Evolutionary conservation across 257 asterid genomes (phyloP).

Genomic region (Thymus quinquecostatus): DNA sequence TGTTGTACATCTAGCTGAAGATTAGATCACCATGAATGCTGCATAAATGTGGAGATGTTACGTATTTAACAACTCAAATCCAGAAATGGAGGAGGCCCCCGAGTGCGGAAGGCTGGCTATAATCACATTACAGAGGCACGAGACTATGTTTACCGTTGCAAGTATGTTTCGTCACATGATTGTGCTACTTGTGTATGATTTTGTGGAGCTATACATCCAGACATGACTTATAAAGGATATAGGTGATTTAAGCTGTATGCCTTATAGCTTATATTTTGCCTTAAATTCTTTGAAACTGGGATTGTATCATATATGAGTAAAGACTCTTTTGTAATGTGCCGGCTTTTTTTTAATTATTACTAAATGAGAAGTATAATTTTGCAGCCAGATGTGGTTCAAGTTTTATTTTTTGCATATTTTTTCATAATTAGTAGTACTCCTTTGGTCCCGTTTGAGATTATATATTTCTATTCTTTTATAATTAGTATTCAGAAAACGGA

Average conservation of each 20-base stretch:
- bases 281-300: not conserved
- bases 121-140: conserved; percentile 6
- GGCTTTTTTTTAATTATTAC: not conserved
- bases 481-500: too few relatives aligned
- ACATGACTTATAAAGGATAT: not conserved
- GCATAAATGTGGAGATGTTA: conserved; percentile 13
- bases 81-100: conserved; percentile 27
- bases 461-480: too few relatives aligned
- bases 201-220: not conserved
- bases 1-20: conserved; percentile 51
- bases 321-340: not conserved
- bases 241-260: not conserved
- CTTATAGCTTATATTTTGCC: not conserved
- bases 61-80: conserved; percentile 5
- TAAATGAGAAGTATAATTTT: not conserved
- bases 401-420: not conserved
- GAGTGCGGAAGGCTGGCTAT: conserved; percentile 13
- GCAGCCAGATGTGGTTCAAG: not conserved
- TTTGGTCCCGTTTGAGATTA: too few relatives aligned
- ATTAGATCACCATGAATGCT: not conserved
- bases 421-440: too few relatives aligned
- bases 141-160: too few relatives aligned
- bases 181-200: too few relatives aligned
- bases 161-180: too few relatives aligned
- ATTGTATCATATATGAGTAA: not conserved